These are phyloP conservation scores for Wallacemonas sp. DNA, from an alignment of 208 protist species.

Conservation along the genomic window DNA sequence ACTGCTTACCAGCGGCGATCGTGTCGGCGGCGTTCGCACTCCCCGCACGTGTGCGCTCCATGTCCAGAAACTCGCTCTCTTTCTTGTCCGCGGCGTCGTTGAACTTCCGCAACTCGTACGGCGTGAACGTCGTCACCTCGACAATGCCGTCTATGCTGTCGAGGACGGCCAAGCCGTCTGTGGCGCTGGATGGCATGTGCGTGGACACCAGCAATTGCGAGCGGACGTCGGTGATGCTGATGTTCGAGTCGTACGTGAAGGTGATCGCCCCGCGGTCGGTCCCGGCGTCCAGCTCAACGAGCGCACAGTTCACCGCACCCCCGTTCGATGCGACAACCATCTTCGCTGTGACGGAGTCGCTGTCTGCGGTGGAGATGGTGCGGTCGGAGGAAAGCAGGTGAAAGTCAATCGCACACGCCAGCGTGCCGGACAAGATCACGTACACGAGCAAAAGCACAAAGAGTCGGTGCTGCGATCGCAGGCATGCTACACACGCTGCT, in stretches of 20 bases:
- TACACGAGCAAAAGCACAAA: neutral
- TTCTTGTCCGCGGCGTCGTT: slow-evolving; percentile 6
- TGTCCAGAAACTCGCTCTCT: neutral
- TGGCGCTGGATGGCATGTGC: slow-evolving; percentile 19
- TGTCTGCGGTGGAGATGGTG: neutral
- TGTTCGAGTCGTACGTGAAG: slow-evolving; percentile 39
- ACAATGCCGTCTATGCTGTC: slow-evolving; percentile 16
- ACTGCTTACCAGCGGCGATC: neutral
- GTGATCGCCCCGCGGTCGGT: slow-evolving; percentile 15
- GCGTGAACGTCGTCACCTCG: slow-evolving; percentile 9
- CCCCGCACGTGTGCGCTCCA: neutral
- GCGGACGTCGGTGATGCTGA: slow-evolving; percentile 19
- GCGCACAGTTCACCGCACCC: slow-evolving; percentile 8
- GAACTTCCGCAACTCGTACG: slow-evolving; percentile 13
- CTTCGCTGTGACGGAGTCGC: neutral
- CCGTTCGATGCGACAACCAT: neutral
- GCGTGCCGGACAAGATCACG: neutral
- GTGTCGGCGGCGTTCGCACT: neutral
- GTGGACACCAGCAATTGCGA: slow-evolving; percentile 24
- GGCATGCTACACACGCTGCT: neutral
- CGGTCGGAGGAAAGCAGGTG: slow-evolving; percentile 4
- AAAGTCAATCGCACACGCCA: neutral
- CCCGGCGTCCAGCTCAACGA: slow-evolving; percentile 2
- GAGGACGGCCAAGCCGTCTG: slow-evolving; percentile 11
- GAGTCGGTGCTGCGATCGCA: no score